Conservation (phyloP, 2,329 filamentous ascomycete species). For the Fusarium denticulatum region DNA sequence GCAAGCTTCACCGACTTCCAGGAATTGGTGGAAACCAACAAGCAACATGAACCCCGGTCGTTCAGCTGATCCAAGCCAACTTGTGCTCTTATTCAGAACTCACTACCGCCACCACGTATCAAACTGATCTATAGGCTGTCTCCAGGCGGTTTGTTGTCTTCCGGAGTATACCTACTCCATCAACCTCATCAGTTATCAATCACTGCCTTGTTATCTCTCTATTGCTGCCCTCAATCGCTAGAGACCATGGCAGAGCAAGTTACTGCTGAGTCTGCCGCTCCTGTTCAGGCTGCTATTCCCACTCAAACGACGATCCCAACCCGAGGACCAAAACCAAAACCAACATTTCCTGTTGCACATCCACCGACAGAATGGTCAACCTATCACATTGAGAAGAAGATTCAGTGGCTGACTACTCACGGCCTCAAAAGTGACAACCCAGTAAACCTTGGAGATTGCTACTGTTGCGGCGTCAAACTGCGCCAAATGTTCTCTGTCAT, state of each 20-base stretch:
- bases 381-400: not conserved
- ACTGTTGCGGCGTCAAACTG: not conserved
- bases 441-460: not conserved
- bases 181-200: not conserved
- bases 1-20: not conserved
- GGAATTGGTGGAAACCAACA: not conserved
- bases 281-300: not conserved
- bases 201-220: not conserved
- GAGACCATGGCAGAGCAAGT: not conserved
- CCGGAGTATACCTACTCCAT: not conserved
- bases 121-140: not conserved
- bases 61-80: not conserved
- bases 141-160: not conserved
- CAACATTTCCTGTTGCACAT: not conserved
- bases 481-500: not conserved
- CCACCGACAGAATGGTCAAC: not conserved
- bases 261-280: not conserved
- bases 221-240: not conserved
- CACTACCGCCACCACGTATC: no score
- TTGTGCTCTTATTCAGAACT: not conserved
- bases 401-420: not conserved
- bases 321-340: not conserved
- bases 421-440: not conserved
- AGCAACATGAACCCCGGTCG: not conserved
- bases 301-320: not conserved